Base-by-base conservation (phyloP, 495 filamentous ascomycete species). In the Parmelia sp. region DNA sequence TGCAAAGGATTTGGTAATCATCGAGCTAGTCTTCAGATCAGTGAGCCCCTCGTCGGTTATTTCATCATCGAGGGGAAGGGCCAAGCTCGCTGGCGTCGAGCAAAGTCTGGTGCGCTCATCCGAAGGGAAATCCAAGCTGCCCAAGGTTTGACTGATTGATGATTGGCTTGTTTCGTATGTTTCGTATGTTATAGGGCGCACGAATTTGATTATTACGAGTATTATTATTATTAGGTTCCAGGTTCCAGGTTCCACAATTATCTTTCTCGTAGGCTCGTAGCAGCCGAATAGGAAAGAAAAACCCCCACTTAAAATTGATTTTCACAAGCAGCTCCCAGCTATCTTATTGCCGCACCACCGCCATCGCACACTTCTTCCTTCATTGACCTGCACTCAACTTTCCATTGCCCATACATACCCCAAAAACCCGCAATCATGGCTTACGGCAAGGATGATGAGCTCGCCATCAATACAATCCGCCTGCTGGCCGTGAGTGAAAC, bases 391-490 rank as follows among this genome's bases (percentile, higher is more conserved):
- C 14, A 0, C 12, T 17, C 51, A 1, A 21, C 49, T 29, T 51
- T 29, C 47, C 15, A 29, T 14, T 29, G 15, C 5, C 9, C 1
- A 55, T 33, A 35, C 27, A 42, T 4, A n/a, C 40, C 11, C 31
- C 23, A 40, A 10, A 57, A 1, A 37, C 3, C 69, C 71, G 79
- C 79, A 78, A 95, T 80, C 79, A 98, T 98, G 94, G 86, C 85
- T 79, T 96, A 88, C 83, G 81, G 80, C 71, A 87, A 98, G 71
- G 72, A 85, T 71, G 94, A 99, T 76, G 80, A 88, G 82, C 85
- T 91, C 76, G 89, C 89, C 71, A 89, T 99, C 79, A 97, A 97
- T 88, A 96, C 93, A 74, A 97, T 97, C 80, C 91, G 95, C 75
- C 74, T 91, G 71, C 85, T 98, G 70, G 93, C 94, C 69, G 94